Base-by-base conservation (phyloP, 495 filamentous ascomycete species). In the Thermothielavioides terrestris region DNA sequence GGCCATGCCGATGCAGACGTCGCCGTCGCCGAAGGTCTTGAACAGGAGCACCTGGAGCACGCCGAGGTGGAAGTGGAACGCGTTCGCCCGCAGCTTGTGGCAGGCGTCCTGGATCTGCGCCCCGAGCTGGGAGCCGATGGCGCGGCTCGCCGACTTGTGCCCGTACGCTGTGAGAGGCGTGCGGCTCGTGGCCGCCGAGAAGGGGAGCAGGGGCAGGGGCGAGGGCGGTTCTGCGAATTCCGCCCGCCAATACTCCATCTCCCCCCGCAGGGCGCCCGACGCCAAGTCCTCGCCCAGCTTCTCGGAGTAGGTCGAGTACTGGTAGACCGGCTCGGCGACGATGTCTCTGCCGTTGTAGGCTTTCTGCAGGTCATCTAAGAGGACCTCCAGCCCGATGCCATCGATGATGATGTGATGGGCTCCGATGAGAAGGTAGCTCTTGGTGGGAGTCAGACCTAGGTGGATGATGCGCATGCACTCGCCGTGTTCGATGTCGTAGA, bases 141-240 rank as follows among this genome's bases (percentile, higher is more conserved):
- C 9, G n/a, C 6, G 25, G 12, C 40, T 23, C 3, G 37, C 37
- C 2, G 11, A 22, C 21, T 26, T n/a, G 31, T 34, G 6, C 5
- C n/a, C 31, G 31, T 34, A 34, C 9, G 9, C 11, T 30, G 27
- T 30, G 6, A 30, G 31, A n/a, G 31, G n/a, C n/a, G n/a, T n/a
- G n/a, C n/a, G n/a, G n/a, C n/a, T n/a, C 3, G 22, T 31, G n/a
- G 11, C 8, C 1, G 12, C 21, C 9, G 43, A 32, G 37, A 59
- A 42, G 2, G 61, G 56, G 8, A 77, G 57, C 1, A 77, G 42
- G 7, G 73, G 72, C 20, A 75, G 53, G 1, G 61, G 38, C 1
- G 52, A 32, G 2, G 63, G 69, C 17, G 57, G 15, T 0, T 52
- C 44, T 4, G 18, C 17, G 42, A 68, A 69, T 8, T 62, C 50